Conservation (phyloP, 805 yeast genomes). For the Candida rishiriensis region DNA sequence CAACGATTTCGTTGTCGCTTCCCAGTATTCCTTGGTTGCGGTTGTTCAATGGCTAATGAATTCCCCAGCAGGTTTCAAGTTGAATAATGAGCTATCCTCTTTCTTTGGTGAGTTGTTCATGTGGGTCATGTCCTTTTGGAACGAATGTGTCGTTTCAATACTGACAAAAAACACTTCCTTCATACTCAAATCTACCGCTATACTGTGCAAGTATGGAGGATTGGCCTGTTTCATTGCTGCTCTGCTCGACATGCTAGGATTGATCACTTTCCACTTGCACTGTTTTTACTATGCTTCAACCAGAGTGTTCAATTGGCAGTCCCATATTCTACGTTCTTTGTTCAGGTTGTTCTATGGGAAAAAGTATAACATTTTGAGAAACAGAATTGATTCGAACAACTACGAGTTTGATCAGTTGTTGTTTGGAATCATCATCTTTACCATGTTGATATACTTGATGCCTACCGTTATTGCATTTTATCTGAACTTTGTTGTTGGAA, state of each 20-base stretch:
- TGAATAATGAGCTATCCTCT: conserved; percentile 78
- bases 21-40: conserved; percentile 26
- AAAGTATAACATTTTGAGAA: conserved; percentile 76
- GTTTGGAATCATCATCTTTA: conserved; percentile 84
- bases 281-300: conserved; percentile 78
- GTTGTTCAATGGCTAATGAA: conserved; percentile 72
- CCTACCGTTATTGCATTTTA: conserved; percentile 91
- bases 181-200: conserved; percentile 11
- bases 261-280: conserved; percentile 66
- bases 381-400: conserved; percentile 80
- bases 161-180: conserved; percentile 10
- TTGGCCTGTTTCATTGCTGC: conserved; percentile 66
- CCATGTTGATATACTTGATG: conserved; percentile 66
- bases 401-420: conserved; percentile 84
- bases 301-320: conserved; percentile 72
- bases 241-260: conserved; percentile 56
- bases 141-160: conserved; percentile 14
- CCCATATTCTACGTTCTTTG: conserved; percentile 62
- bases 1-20: conserved; percentile 28
- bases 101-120: conserved; percentile 83
- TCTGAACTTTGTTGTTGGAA: conserved; percentile 57
- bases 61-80: conserved; percentile 91
- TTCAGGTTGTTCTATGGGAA: conserved; percentile 86
- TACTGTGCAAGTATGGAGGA: conserved; percentile 39
- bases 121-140: conserved; percentile 81